These are phyloP conservation scores for Capsella rubella DNA, from an alignment of 441 rosid genomes.

Conservation along the genomic window DNA sequence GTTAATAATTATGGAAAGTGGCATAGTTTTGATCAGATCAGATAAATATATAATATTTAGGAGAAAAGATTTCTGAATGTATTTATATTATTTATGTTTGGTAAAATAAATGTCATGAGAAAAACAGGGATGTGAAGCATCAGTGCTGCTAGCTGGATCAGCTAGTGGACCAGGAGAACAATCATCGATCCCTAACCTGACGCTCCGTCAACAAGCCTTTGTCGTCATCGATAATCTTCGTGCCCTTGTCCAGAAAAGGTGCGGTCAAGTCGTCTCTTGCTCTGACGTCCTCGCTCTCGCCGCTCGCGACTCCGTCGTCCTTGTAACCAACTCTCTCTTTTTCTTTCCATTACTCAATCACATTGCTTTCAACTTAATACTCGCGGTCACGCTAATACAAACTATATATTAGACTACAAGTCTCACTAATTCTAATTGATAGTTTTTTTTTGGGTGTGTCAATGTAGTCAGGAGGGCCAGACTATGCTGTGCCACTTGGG, in stretches of 20 bases:
- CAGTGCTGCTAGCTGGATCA: constrained; percentile 78
- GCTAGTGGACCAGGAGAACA: constrained; percentile 85
- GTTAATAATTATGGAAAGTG: background rate
- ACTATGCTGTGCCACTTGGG: constrained; percentile 74
- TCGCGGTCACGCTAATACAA: background rate
- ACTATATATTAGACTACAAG: background rate
- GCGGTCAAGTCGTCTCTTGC: constrained; percentile 82
- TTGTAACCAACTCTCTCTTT: constrained; percentile 46
- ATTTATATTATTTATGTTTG: background rate
- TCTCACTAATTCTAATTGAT: background rate
- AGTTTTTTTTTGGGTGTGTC: background rate
- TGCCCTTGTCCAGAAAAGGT: constrained; percentile 51
- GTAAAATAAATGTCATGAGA: background rate
- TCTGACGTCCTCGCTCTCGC: constrained; percentile 76
- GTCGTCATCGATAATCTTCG: constrained; percentile 65
- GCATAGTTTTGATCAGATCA: background rate
- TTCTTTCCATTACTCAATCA: background rate
- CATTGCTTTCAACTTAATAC: background rate
- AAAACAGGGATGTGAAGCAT: constrained; percentile 73
- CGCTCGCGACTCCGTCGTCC: constrained; percentile 75
- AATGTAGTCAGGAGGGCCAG: constrained; percentile 85
- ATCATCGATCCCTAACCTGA: constrained; percentile 65
- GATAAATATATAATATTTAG: background rate
- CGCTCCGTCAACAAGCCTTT: constrained; percentile 59
- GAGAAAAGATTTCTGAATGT: background rate